Percentiles rank a stretch among this genome's conserved stretches.
These are phyloP conservation scores for Chrysoporthe austroafricana DNA, from an alignment of 2,329 filamentous ascomycete genomes.

Conservation along the genomic window DNA sequence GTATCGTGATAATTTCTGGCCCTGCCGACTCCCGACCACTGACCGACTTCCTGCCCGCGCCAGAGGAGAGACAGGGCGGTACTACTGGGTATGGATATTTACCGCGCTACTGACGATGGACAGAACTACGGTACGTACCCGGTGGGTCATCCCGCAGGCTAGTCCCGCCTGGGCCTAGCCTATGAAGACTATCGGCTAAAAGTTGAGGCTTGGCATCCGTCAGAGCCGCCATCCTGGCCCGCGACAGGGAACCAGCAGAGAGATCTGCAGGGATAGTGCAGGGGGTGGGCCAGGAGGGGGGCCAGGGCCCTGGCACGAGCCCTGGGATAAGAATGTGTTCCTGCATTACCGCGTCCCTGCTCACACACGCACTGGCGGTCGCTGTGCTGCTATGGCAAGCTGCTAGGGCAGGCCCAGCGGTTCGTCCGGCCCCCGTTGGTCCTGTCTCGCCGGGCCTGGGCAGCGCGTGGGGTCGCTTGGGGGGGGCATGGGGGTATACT, in stretches of 20 bases:
- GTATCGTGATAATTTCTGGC: not conserved
- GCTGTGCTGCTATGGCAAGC: no score
- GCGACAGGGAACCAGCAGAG: not conserved
- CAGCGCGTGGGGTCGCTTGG: not conserved
- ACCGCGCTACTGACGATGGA: no score
- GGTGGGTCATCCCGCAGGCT: not conserved
- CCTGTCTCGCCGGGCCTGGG: no score
- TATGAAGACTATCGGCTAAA: not conserved
- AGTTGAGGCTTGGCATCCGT: conserved; percentile 10
- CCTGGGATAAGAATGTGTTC: conserved; percentile 13
- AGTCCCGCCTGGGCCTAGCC: not conserved
- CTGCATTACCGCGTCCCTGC: conserved; percentile 10
- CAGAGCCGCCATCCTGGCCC: not conserved
- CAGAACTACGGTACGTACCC: not conserved
- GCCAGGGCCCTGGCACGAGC: not conserved
- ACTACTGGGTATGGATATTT: no score
- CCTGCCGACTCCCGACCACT: conserved; percentile 1
- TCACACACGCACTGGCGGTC: not conserved
- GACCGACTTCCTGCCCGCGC: not conserved
- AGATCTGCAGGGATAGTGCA: not conserved
- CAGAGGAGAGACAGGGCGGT: no score
- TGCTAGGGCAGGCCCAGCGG: no score
- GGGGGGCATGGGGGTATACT: no score
- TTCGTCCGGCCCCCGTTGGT: no score
- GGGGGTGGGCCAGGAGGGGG: not conserved